Conservation (phyloP, 306 rosid genomes). For the Cucurbita pepo region DNA sequence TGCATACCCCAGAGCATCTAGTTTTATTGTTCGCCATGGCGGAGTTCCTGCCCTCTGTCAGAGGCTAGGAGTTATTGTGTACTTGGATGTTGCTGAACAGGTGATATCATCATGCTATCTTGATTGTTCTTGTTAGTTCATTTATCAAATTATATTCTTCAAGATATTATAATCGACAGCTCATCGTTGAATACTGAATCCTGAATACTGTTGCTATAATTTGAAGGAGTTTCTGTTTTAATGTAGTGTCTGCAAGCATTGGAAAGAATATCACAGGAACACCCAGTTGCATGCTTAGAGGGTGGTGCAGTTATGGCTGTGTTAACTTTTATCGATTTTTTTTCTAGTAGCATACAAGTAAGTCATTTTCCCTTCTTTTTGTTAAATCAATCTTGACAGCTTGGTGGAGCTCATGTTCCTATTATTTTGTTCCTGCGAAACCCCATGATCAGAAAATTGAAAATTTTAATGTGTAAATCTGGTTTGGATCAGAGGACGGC, state of each 20-base stretch:
- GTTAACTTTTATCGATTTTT: conserved; percentile 70
- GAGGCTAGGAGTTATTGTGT: conserved; percentile 59
- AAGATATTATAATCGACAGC: no score
- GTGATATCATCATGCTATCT: conserved; percentile 19
- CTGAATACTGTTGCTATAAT: background rate
- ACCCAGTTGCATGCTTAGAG: conserved; percentile 87
- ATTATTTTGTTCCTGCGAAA: background rate
- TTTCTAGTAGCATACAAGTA: conserved; percentile 86
- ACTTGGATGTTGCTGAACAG: conserved; percentile 95
- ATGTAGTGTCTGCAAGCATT: conserved; percentile 89
- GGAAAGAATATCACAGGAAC: conserved; percentile 94
- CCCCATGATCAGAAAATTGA: background rate
- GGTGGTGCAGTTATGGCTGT: conserved; percentile 93
- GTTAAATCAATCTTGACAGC: background rate
- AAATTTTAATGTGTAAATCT: background rate
- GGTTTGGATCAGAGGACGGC: conserved; percentile 63
- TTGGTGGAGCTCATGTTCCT: background rate
- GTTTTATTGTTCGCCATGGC: conserved; percentile 69
- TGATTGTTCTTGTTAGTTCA: background rate
- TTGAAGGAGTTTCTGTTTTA: background rate
- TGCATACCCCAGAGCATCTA: conserved; percentile 66
- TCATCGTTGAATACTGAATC: background rate
- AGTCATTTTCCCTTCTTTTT: background rate
- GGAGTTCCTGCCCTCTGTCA: conserved; percentile 75
- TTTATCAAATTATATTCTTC: background rate